A percentile compares a stretch with the other conserved stretches of the same genome.
phyloP scores from a whole-genome alignment of 129 eudicot genomes.

The Daucus carota region DH1_v3.0 NC_030385.2:34331001-34331500 shows the following conservation, averaged over 20 bases:
- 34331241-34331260: no score
- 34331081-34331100: background rate
- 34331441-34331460: background rate
- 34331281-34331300: background rate
- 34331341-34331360: background rate
- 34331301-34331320: background rate
- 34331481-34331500: background rate
- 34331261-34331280: no score
- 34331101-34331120: background rate
- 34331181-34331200: background rate
- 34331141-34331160: background rate
- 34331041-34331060: background rate
- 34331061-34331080: background rate
- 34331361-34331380: background rate
- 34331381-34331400: background rate
- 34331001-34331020: constrained; percentile 3
- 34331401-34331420: background rate
- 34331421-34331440: background rate
- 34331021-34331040: background rate
- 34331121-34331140: background rate
- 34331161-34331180: background rate
- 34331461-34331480: background rate
- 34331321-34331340: background rate
- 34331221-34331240: background rate
- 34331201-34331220: background rate